These are phyloP conservation scores for Chlamydomonas eustigma DNA, from an alignment of 139 green algal species.

Conservation along the genomic window DNA sequence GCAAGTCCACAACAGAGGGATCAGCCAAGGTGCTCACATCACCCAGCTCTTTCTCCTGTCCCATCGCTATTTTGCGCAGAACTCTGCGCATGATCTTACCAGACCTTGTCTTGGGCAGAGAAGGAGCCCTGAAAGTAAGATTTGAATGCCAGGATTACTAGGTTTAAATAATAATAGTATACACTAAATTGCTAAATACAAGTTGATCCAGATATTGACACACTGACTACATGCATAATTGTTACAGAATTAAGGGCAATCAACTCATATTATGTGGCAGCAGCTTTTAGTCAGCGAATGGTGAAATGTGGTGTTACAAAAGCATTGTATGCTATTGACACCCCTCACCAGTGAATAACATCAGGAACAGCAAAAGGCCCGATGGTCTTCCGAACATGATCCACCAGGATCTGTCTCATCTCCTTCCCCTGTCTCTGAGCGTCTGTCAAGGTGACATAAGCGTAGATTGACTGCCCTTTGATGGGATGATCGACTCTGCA, in stretches of 20 bases:
- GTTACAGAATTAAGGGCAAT: too few species aligned
- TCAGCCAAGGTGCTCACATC: constrained; percentile 82
- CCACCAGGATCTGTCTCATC: constrained; percentile 67
- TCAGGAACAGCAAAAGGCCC: constrained; percentile 92
- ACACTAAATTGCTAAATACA: too few species aligned
- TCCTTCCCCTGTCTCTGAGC: constrained; percentile 41
- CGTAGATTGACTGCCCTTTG: constrained; percentile 88
- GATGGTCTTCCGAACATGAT: constrained; percentile 39
- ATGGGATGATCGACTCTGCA: constrained; percentile 17
- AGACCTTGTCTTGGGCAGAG: constrained; percentile 83
- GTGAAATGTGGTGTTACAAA: too few species aligned
- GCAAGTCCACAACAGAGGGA: constrained; percentile 66
- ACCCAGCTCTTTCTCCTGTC: constrained; percentile 63
- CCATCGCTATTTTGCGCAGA: constrained; percentile 74
- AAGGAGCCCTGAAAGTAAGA: constrained; percentile 48
- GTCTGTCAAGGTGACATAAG: constrained; percentile 86
- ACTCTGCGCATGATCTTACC: constrained; percentile 90
- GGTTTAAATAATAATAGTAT: too few species aligned
- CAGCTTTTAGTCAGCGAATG: too few species aligned
- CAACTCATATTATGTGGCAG: too few species aligned
- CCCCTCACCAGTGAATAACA: constrained; percentile 79
- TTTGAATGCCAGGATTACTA: too few species aligned
- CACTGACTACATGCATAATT: too few species aligned
- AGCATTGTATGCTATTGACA: too few species aligned
- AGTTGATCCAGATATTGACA: too few species aligned